Evolutionary conservation across 2,329 filamentous ascomycete species (phyloP).

Genomic region (Fusarium sp.): DNA sequence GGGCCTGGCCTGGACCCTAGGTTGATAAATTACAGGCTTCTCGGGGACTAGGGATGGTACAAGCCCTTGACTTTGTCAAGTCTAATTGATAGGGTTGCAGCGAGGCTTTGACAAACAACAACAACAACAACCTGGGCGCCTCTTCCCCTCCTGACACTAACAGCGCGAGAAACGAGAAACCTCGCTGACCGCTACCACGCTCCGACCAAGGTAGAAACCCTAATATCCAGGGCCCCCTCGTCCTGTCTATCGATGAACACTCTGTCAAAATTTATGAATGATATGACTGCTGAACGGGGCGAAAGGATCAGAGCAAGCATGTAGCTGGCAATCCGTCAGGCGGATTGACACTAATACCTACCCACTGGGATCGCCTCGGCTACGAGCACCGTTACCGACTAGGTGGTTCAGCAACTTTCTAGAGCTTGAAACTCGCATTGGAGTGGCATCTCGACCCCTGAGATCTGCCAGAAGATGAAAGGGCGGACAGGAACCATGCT

Average conservation of each 20-base stretch:
- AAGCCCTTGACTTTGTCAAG: background rate
- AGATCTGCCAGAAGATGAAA: background rate
- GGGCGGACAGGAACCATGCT: background rate
- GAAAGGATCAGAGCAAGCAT: background rate
- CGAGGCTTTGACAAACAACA: background rate
- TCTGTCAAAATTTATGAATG: background rate
- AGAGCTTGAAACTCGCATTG: background rate
- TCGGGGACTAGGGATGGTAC: background rate
- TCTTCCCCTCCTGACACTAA: background rate
- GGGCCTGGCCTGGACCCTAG: background rate
- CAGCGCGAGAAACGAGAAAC: background rate
- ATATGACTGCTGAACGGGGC: background rate
- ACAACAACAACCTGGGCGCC: background rate
- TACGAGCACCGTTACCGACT: background rate
- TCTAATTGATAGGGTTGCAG: background rate
- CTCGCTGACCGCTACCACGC: conserved; percentile 2
- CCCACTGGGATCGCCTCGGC: background rate
- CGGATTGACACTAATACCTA: background rate
- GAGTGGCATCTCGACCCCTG: conserved; percentile 1
- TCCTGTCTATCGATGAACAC: background rate
- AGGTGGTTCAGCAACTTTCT: conserved; percentile 4
- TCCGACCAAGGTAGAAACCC: background rate
- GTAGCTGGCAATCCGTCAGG: background rate
- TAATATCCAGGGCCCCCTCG: background rate
- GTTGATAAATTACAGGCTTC: background rate